Conservation (phyloP, 2,329 filamentous ascomycete species). For the Sclerotinia borealis region DNA sequence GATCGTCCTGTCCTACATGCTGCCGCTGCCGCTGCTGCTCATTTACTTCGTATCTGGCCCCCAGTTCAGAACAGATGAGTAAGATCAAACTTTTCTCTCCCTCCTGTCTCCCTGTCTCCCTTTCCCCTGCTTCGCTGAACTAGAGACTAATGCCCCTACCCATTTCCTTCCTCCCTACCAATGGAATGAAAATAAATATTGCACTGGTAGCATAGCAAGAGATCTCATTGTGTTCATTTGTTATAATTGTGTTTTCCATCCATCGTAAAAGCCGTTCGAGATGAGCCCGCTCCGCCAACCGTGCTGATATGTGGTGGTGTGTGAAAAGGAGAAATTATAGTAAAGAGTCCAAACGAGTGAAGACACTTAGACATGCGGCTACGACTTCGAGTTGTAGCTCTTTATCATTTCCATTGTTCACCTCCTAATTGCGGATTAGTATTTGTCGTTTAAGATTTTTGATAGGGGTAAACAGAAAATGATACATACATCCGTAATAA, state of each 20-base stretch:
- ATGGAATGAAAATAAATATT: slow-evolving; percentile 7
- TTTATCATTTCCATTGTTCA: slow-evolving; percentile 81
- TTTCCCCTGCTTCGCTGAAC: background rate
- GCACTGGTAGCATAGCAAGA: slow-evolving; percentile 1
- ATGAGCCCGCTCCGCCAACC: background rate
- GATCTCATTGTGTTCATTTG: background rate
- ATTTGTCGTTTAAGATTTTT: background rate
- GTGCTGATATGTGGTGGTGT: background rate
- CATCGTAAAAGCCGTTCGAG: background rate
- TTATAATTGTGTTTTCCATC: background rate
- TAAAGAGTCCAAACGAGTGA: slow-evolving; percentile 92
- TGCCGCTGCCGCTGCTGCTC: too few relatives aligned
- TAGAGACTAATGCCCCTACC: background rate
- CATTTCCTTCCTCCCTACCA: background rate
- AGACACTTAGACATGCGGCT: slow-evolving; percentile 92
- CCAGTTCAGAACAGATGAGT: background rate
- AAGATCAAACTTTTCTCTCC: background rate
- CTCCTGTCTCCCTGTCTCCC: background rate
- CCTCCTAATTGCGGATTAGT: slow-evolving; percentile 47
- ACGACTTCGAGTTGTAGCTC: slow-evolving; percentile 94
- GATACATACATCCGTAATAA: slow-evolving; percentile 62
- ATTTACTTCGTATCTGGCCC: background rate
- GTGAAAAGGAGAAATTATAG: slow-evolving; percentile 45
- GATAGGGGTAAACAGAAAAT: slow-evolving; percentile 18
- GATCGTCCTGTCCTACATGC: background rate